Conservation (phyloP, 2,329 filamentous ascomycete genomes). For the Diaporthe sp. region DNA sequence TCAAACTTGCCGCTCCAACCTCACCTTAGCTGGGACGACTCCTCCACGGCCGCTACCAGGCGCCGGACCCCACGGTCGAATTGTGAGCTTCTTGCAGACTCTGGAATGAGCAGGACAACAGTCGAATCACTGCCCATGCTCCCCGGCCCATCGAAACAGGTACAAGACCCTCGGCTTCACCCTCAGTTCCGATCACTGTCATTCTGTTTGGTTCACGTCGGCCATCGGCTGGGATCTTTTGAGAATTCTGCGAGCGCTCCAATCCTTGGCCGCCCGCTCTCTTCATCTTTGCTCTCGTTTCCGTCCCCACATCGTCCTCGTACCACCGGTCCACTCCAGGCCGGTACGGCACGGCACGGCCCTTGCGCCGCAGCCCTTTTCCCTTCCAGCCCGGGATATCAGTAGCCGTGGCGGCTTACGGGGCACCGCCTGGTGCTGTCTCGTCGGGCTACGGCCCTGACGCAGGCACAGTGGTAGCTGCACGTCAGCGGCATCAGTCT, state of each 20-base stretch:
- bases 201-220: slow-evolving; percentile 20
- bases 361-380: slow-evolving; percentile 35
- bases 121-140: slow-evolving; percentile 28
- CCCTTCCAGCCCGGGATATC: slow-evolving; percentile 45
- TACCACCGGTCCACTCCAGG: slow-evolving; percentile 24
- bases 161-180: slow-evolving; percentile 29
- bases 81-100: slow-evolving; percentile 25
- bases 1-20: neutral
- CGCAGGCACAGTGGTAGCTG: slow-evolving; percentile 37
- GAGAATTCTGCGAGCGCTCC: neutral
- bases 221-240: neutral
- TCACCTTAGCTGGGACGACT: neutral
- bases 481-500: slow-evolving; percentile 32
- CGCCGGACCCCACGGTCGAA: slow-evolving; percentile 4
- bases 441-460: slow-evolving; percentile 41
- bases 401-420: slow-evolving; percentile 54
- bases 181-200: neutral
- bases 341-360: slow-evolving; percentile 33
- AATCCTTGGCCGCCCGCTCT: slow-evolving; percentile 1
- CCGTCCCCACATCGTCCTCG: neutral
- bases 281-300: neutral
- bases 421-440: slow-evolving; percentile 43
- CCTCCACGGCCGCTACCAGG: neutral
- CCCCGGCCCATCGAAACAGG: slow-evolving; percentile 14
- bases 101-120: slow-evolving; percentile 33